Conservation (phyloP, 2,329 filamentous ascomycete species). For the Fusarium sp. region DNA sequence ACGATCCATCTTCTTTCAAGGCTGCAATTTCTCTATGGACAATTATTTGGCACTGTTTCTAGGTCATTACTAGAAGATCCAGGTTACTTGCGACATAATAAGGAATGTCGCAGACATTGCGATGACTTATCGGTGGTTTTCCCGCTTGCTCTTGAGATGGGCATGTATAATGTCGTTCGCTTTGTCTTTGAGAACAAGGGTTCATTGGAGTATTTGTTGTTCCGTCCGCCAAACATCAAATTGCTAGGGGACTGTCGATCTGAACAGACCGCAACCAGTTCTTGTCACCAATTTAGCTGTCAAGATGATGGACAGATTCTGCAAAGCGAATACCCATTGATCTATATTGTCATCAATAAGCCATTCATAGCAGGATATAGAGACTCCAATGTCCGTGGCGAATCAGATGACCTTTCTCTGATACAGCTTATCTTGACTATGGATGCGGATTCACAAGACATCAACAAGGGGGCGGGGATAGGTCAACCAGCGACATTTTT, state of each 20-base stretch:
- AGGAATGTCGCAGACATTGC: background rate
- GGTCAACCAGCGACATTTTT: background rate
- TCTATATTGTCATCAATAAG: background rate
- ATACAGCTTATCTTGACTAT: background rate
- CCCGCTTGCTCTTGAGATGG: background rate
- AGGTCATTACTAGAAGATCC: too few species aligned
- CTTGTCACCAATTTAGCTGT: too few species aligned
- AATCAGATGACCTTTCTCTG: too few species aligned
- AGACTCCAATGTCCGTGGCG: too few species aligned
- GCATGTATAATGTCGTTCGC: background rate
- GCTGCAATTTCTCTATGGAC: background rate
- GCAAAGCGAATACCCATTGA: rapidly evolving
- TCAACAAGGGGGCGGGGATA: background rate
- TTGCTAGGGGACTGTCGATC: background rate
- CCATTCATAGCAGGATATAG: too few species aligned
- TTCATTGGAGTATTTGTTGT: background rate
- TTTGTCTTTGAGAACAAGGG: background rate
- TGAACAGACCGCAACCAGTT: background rate
- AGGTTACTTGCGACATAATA: too few species aligned
- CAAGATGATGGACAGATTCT: background rate
- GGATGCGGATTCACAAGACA: background rate
- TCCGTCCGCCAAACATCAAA: background rate
- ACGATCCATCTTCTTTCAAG: background rate
- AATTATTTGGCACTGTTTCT: too few species aligned
- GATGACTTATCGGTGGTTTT: background rate